Evolutionary conservation across 73 alveolate species (phyloP).

Genomic region (Breviolum minutum): DNA sequence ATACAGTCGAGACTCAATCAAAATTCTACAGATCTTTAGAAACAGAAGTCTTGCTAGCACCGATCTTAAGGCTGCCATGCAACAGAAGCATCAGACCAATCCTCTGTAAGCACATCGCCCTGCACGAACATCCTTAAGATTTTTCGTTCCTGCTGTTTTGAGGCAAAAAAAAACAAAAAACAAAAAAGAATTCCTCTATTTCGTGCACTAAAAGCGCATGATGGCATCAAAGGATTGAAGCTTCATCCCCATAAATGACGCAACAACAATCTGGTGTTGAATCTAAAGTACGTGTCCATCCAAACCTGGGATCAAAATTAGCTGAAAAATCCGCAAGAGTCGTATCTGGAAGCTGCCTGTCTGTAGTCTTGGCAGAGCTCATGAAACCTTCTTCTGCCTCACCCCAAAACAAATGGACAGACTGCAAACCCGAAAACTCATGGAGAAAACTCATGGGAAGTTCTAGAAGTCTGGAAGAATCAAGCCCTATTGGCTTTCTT

Average conservation of each 20-base stretch:
- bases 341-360: background rate
- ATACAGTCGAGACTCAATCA: too few relatives aligned
- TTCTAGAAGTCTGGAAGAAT: background rate
- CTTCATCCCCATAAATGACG: too few relatives aligned
- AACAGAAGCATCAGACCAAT: constrained; percentile 51
- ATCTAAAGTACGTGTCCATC: too few relatives aligned
- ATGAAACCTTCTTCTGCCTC: background rate
- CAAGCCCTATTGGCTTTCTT: background rate
- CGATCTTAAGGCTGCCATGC: background rate
- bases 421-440: background rate
- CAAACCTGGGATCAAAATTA: background rate
- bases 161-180: too few relatives aligned
- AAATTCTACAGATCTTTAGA: too few relatives aligned
- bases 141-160: too few relatives aligned
- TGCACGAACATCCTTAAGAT: background rate
- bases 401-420: too few relatives aligned
- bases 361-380: background rate
- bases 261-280: too few relatives aligned
- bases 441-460: background rate
- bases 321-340: background rate
- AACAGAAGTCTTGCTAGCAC: background rate
- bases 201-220: too few relatives aligned
- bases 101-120: constrained; percentile 21
- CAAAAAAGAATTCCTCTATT: too few relatives aligned
- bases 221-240: too few relatives aligned